These are phyloP conservation scores for Coemansia sp. DNA, from an alignment of 192 early-diverging fungal species.

Conservation along the genomic window DNA sequence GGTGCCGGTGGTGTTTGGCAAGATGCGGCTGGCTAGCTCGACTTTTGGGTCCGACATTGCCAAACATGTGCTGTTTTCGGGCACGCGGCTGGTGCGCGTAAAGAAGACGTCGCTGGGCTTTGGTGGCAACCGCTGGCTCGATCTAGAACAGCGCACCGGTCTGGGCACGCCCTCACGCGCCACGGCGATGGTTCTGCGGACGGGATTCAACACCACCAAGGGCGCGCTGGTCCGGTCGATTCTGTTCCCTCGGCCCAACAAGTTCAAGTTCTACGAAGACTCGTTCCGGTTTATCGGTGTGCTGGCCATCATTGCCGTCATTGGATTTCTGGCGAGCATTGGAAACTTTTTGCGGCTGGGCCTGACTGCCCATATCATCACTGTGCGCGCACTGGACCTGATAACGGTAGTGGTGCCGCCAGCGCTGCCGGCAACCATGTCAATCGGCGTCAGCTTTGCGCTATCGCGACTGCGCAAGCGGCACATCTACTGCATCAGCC, in stretches of 20 bases:
- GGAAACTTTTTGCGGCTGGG: conserved; percentile 84
- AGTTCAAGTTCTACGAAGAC: conserved; percentile 96
- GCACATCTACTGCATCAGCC: conserved; percentile 90
- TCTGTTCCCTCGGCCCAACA: conserved; percentile 94
- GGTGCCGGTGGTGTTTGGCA: conserved; percentile 63
- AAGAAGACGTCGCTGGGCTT: conserved; percentile 44
- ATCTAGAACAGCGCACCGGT: conserved; percentile 37
- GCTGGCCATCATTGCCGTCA: conserved; percentile 70
- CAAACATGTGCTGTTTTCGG: conserved; percentile 85
- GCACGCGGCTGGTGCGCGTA: conserved; percentile 89
- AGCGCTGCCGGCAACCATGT: conserved; percentile 96
- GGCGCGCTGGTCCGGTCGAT: conserved; percentile 93
- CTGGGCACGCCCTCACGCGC: conserved; percentile 54
- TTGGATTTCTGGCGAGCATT: conserved; percentile 84
- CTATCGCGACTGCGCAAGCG: conserved; percentile 72
- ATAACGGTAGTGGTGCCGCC: conserved; percentile 97
- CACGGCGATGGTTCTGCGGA: conserved; percentile 84
- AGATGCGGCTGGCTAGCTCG: conserved; percentile 49
- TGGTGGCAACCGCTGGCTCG: conserved; percentile 44
- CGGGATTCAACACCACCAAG: conserved; percentile 96
- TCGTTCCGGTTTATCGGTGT: conserved; percentile 95
- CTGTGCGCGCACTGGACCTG: conserved; percentile 90
- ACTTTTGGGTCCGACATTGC: conserved; percentile 62
- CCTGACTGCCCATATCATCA: conserved; percentile 64
- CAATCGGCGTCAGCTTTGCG: conserved; percentile 95